phyloP scores from a whole-genome alignment of 306 rosid genomes.

The Luffa aegyptiaca region DNA sequence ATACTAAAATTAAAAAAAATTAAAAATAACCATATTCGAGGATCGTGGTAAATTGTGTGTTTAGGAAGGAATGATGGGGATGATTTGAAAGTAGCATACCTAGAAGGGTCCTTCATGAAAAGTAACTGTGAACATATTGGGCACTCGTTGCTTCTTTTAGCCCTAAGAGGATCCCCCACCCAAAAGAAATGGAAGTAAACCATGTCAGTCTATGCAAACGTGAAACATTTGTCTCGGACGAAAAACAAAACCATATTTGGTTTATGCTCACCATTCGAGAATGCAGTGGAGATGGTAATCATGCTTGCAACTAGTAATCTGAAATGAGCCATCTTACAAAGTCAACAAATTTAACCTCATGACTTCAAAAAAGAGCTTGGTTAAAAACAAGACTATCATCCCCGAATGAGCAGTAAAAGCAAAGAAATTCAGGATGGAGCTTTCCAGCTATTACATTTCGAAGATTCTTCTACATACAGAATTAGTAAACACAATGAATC shows the following conservation, averaged over 20 bases:
- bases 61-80: neutral
- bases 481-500: no score
- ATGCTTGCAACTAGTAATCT: constrained; percentile 83
- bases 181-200: neutral
- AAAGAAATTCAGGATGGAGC: no score
- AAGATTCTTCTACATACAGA: no score
- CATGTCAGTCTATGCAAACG: neutral
- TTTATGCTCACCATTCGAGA: constrained; percentile 62
- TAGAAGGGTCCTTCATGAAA: constrained; percentile 58
- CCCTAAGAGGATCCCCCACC: constrained; percentile 30
- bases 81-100: constrained; percentile 26
- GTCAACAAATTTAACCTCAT: neutral
- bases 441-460: no score
- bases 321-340: constrained; percentile 5
- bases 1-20: no score
- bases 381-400: no score
- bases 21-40: neutral
- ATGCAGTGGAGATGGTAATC: constrained; percentile 87
- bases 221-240: neutral
- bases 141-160: constrained; percentile 82
- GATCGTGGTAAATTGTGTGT: neutral
- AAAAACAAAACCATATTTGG: neutral
- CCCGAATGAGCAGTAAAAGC: no score
- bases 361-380: no score
- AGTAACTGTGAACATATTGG: constrained; percentile 80